Conservation (phyloP, 2,329 filamentous ascomycete species). For the Penicillium sp. region DNA sequence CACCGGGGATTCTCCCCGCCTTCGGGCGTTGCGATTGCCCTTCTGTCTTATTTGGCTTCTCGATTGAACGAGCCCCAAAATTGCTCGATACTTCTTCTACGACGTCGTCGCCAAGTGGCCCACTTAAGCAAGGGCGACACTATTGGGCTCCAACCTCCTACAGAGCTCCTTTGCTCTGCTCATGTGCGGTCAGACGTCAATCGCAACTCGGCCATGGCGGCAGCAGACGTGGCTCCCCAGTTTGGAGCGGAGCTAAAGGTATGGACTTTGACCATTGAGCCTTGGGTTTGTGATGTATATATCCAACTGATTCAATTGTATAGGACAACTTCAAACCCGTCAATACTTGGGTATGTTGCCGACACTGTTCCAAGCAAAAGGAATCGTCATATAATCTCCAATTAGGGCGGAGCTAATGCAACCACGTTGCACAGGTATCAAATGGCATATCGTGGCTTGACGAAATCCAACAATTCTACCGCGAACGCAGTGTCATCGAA, state of each 20-base stretch:
- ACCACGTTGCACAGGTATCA: slow-evolving; percentile 52
- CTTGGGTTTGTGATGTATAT: background rate
- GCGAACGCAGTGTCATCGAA: slow-evolving; percentile 87
- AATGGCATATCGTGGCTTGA: slow-evolving; percentile 92
- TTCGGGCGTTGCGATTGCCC: slow-evolving; percentile 17
- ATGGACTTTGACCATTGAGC: slow-evolving; percentile 11
- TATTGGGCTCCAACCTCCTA: background rate
- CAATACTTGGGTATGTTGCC: slow-evolving; percentile 68
- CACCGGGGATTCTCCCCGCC: slow-evolving; percentile 20
- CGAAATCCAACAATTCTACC: slow-evolving; percentile 95
- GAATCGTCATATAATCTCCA: slow-evolving; percentile 10
- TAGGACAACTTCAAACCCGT: slow-evolving; percentile 96
- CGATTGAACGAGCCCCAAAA: background rate
- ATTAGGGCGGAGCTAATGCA: slow-evolving; percentile 17
- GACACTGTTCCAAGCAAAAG: slow-evolving; percentile 14
- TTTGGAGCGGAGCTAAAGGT: slow-evolving; percentile 96
- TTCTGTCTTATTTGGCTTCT: slow-evolving; percentile 6
- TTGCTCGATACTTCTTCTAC: background rate
- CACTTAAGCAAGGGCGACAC: background rate
- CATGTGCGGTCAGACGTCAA: slow-evolving; percentile 25
- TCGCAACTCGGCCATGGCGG: slow-evolving; percentile 59
- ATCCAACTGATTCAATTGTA: background rate
- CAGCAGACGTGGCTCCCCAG: slow-evolving; percentile 74
- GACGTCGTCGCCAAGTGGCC: background rate
- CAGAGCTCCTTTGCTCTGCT: slow-evolving; percentile 6